Evolutionary conservation across 2,329 filamentous ascomycete genomes (phyloP), one percentile per base, ranked within the genome.

Genomic region (Curvularia sp.): DNA sequence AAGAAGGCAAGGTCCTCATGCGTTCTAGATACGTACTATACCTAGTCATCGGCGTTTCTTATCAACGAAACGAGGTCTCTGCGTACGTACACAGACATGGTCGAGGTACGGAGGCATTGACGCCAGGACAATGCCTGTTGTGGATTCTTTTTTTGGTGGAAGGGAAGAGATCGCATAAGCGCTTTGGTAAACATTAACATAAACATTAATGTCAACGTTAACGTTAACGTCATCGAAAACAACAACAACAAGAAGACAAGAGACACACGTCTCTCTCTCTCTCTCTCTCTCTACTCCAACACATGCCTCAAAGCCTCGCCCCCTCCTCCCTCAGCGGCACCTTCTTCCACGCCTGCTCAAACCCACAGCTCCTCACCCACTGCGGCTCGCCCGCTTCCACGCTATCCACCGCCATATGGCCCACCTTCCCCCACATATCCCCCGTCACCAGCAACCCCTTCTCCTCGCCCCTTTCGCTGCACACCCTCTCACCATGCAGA

Each of bases 341-440:
- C 25, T 73, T 61, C 67, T 83, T 77, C 89, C 90, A 93, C 3
- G 87, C 87, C 68, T 88, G 81, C 1, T 87, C 82, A 64, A 89
- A 86, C 0, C 89, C 90, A 41, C 82, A 81, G 46, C 81, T 83
- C 21, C 86, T 79, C 12, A 90, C 84, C 88, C 89, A 93, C 28
- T 71, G 76, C 1, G 75, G 73, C 3, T 81, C 83, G 1, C 78
- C 76, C 1, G 76, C 79, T 70, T 89, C 85, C 12, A 87, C 84
- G 19, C 83, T 82, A 71, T 91, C 88, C 50, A 89, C 77, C 10
- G 86, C 82, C 77, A 92, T 80, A 68, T 87, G 83, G 23, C 82
- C 81, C 32, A 36, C 32, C 32, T 36, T 36, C n/a, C 82, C 71
- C 89, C 89, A 93, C 68, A 84, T 79, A 3, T 83, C 81, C 0